Evolutionary conservation across 441 rosid species (phyloP).

Genomic region (Brassica hybrid): DNA sequence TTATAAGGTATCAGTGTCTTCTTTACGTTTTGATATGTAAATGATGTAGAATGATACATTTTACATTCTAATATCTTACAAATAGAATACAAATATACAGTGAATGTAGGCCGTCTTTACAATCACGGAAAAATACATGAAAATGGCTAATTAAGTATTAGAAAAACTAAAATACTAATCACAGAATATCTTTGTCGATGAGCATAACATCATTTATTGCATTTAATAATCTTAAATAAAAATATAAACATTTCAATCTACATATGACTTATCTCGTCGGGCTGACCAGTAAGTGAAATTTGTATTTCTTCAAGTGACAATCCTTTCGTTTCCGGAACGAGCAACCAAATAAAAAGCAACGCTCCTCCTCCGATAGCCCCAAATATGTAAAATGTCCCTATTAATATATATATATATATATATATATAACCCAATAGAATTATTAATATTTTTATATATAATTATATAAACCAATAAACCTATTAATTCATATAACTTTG

Average conservation of each 20-base stretch:
- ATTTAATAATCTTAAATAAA: background rate
- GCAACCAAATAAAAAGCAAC: constrained; percentile 47
- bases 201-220: background rate
- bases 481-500: background rate
- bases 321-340: constrained; percentile 70
- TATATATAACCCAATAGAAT: background rate
- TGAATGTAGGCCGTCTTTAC: background rate
- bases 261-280: background rate
- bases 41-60: background rate
- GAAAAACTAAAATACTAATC: background rate
- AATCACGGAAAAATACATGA: background rate
- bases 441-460: background rate
- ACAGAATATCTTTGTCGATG: constrained; percentile 8
- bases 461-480: background rate
- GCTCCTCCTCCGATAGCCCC: constrained; percentile 42
- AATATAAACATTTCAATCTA: constrained; percentile 6
- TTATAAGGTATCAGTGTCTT: background rate
- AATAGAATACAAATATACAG: background rate
- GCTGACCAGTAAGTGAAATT: constrained; percentile 20
- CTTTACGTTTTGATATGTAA: background rate
- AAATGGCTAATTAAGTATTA: background rate
- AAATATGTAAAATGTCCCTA: constrained; percentile 65
- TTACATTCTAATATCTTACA: background rate
- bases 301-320: constrained; percentile 65
- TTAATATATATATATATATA: background rate